Percentiles rank a stretch among this genome's conserved stretches.
phyloP scores from a whole-genome alignment of 495 filamentous ascomycete genomes.

The Neurospora sp. region DNA sequence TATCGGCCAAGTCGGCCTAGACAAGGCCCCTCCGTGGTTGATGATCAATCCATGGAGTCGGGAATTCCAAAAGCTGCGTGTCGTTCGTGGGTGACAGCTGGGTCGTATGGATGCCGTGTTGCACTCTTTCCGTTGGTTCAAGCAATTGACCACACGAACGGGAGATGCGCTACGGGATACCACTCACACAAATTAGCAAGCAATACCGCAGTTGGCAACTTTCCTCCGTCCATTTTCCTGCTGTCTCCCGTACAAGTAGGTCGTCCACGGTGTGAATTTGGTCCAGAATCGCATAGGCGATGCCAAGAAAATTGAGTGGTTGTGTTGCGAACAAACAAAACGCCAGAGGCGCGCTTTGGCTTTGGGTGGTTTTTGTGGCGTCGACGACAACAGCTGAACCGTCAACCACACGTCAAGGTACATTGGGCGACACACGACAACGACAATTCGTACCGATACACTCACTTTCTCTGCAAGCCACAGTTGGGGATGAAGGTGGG shows the following conservation, averaged over 20 bases:
- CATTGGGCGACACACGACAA: not conserved
- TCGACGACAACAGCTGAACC: not conserved
- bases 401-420: not conserved
- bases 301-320: not conserved
- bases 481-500: not conserved
- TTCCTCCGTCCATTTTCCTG: not conserved
- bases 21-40: not conserved
- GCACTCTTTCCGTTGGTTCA: not conserved
- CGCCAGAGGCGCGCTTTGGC: not conserved
- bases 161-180: not conserved
- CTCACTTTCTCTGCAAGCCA: not conserved
- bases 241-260: not conserved
- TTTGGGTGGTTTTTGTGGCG: not conserved
- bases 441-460: not conserved
- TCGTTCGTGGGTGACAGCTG: not conserved
- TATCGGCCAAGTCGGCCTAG: not conserved
- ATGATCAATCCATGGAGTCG: not conserved
- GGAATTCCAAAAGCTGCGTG: not conserved
- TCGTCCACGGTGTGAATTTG: not conserved
- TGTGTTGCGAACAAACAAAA: not conserved
- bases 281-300: not conserved
- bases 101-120: not conserved
- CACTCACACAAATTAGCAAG: not conserved
- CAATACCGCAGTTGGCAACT: not conserved
- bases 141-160: not conserved